These are phyloP conservation scores for Salix koriyanagi DNA, from an alignment of 345 rosid species.

Conservation along the genomic window DNA sequence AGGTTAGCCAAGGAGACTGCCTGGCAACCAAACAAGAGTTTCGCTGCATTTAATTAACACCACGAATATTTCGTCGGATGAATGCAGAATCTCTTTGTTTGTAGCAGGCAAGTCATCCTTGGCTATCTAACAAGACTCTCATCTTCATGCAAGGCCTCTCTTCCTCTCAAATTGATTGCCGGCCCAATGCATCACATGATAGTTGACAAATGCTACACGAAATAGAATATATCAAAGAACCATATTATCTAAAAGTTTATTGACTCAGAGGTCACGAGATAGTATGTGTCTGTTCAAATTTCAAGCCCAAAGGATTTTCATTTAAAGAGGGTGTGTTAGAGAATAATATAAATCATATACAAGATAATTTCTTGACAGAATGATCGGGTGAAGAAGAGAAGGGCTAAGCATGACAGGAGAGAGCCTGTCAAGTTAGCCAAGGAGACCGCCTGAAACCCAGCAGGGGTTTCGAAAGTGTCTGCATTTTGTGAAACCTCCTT, in stretches of 20 bases:
- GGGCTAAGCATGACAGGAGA: slow-evolving; percentile 32
- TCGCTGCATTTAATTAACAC: neutral
- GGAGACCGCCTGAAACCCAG: slow-evolving; percentile 33
- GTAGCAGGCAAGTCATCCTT: slow-evolving; percentile 41
- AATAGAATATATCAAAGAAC: neutral
- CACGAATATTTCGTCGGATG: neutral
- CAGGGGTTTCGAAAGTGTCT: neutral
- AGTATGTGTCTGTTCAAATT: too few relatives aligned
- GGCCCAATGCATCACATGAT: too few relatives aligned
- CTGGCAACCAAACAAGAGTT: slow-evolving; percentile 8
- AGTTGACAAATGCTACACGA: too few relatives aligned
- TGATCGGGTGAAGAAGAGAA: slow-evolving; percentile 6
- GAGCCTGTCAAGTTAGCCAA: slow-evolving; percentile 38
- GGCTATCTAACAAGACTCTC: slow-evolving; percentile 33
- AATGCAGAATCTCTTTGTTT: neutral
- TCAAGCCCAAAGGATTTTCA: too few relatives aligned
- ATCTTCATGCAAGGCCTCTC: slow-evolving; percentile 34
- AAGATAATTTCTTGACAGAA: too few relatives aligned
- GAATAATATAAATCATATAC: too few relatives aligned
- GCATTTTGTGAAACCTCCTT: neutral
- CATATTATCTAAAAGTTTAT: too few relatives aligned
- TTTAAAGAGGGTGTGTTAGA: too few relatives aligned
- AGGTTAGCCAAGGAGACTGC: slow-evolving; percentile 31
- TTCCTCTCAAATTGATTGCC: neutral
- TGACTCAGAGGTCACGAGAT: too few relatives aligned